A percentile compares a stretch with the other conserved stretches of the same genome.
These are phyloP conservation scores for Populus tremula DNA, from an alignment of 345 rosid species.

Conservation along the genomic window DNA sequence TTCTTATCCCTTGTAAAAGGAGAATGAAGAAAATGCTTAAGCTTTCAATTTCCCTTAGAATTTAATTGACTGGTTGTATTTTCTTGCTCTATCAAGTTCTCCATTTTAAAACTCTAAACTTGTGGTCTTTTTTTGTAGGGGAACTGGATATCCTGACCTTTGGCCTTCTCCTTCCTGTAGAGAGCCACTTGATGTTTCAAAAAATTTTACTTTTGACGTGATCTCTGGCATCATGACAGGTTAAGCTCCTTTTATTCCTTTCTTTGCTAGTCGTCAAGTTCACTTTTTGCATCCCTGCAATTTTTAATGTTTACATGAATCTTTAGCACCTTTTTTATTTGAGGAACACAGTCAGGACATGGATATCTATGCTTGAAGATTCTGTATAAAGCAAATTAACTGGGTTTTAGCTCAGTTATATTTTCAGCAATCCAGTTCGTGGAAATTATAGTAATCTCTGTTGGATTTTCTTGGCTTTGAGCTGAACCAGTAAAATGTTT, in stretches of 20 bases:
- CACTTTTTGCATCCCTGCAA: not conserved
- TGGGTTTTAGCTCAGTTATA: not conserved
- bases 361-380: not conserved
- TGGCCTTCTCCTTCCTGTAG: slow-evolving; percentile 89
- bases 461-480: not conserved
- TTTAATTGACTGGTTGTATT: not conserved
- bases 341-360: not conserved
- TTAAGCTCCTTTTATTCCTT: slow-evolving; percentile 22
- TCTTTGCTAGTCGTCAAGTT: not conserved
- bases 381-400: not conserved
- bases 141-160: slow-evolving; percentile 85
- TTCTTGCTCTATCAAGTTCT: not conserved
- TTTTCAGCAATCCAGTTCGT: not conserved
- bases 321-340: not conserved
- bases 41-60: not conserved
- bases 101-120: not conserved
- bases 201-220: slow-evolving; percentile 73
- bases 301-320: not conserved
- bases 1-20: not conserved
- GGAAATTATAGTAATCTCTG: not conserved
- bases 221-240: slow-evolving; percentile 82
- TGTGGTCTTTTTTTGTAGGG: slow-evolving; percentile 58
- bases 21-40: not conserved
- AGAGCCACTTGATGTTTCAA: slow-evolving; percentile 95
- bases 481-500: not conserved